These are phyloP conservation scores for Colletotrichum sp. DNA, from an alignment of 2,329 filamentous ascomycete genomes.

Conservation along the genomic window DNA sequence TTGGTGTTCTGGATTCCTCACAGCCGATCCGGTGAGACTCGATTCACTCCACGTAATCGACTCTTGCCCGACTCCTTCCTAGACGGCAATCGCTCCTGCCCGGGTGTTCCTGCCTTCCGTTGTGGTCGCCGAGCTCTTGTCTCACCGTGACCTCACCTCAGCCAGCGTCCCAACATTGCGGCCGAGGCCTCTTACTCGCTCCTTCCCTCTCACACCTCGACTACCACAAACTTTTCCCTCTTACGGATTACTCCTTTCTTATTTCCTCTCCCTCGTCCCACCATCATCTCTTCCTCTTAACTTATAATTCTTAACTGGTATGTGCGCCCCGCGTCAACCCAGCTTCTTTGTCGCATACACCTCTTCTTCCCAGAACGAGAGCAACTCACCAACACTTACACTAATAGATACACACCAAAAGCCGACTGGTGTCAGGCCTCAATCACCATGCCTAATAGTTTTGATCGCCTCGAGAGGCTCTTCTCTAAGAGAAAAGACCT, in stretches of 20 bases:
- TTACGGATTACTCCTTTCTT: not conserved
- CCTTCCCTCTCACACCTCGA: not conserved
- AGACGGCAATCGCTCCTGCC: not conserved
- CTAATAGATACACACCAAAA: not conserved
- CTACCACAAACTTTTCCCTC: not conserved
- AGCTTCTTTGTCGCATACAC: not conserved
- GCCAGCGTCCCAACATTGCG: not conserved
- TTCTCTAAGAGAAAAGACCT: constrained; percentile 49
- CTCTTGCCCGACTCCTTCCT: not conserved
- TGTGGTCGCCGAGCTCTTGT: constrained; percentile 10
- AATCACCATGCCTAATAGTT: constrained; percentile 15
- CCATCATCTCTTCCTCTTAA: not conserved
- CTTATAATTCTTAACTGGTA: not conserved
- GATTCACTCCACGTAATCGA: not conserved
- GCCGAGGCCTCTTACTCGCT: not conserved
- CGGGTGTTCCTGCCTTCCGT: constrained; percentile 10
- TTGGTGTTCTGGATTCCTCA: not conserved
- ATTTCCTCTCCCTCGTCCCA: not conserved
- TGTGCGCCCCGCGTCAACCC: not conserved
- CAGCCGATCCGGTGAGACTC: not conserved
- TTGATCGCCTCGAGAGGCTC: constrained; percentile 49
- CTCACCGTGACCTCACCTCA: constrained; percentile 2
- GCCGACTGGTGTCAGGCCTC: not conserved
- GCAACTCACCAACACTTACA: constrained; percentile 1
- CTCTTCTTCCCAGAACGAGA: not conserved